Evolutionary conservation across 768 basidiomycete genomes (phyloP), one percentile per base, ranked within the genome.

Genomic region (Brasilioporus rufonigricans): DNA sequence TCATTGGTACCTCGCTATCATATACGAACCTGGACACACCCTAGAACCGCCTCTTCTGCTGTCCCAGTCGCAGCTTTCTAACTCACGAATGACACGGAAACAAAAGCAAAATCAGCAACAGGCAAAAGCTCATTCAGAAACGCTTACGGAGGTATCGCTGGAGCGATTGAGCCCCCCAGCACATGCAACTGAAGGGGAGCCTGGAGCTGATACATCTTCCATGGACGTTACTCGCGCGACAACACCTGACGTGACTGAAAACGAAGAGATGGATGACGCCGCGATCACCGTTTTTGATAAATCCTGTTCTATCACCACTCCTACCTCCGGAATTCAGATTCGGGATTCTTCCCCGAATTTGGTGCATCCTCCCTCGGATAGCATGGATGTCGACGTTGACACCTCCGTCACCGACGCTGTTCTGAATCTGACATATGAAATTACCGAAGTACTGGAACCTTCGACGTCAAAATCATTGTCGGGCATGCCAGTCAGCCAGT

Each of bases 1-100:
- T 41, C 97, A 99, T 73, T 98, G 97, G 97, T 98, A 97, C 71
- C 82, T 98, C 38, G 95, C 92, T 16, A 85, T 98, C 57, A 96
- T 99, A 60, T 88, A 84, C 68, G 85, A 88, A 55, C 96, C 97
- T 1, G 84, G 82, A 50, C 70, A 76, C 45, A 73, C 80, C 8
- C 72, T 89, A 66, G 69, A 79, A 33, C 76, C 84, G 13, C 74
- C 78, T n/a, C 75, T 78, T 27, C 73, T 72, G 11, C 62, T 8
- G 8, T 27, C 32, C n/a, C 60, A 47, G 16, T 29, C 29, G 13
- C 58, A 44, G 19, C n/a, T 31, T n/a, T 41, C 53, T 32, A 50
- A 32, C 7, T 3, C 39, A 45, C 66, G 61, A 33, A 38, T 38
- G 44, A 70, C 64, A 23, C 66, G 68, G 36, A 58, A 53, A 45